Evolutionary conservation across 768 basidiomycete species (phyloP), one percentile per base, ranked within the genome.

Genomic region (Ramaria sp.): DNA sequence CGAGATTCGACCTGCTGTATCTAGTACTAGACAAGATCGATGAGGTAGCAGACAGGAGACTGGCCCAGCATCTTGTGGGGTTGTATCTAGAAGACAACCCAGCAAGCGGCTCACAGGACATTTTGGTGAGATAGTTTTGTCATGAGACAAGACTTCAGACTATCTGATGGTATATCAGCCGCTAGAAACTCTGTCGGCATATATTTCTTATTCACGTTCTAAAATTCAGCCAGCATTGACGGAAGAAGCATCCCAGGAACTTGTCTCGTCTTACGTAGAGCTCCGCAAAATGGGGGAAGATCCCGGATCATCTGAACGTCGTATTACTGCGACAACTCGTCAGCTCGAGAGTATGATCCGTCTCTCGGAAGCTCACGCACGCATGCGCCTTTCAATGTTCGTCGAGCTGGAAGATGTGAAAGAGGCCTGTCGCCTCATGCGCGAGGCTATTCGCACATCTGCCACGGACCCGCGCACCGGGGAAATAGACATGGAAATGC

Each of bases 341-440:
- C 95, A 99, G 69, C 81, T 99, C 15, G 96, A 99, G 71, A 88
- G 86, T 63, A 90, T 99, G 83, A 96, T 99, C 65, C 87, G 94
- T 5, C 81, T 99, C 27, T 86, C 88, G 0, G 96, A 99, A 71
- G 96, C 88, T 0, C 96, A 99, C 67, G 94, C 96, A 4, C 80
- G 94, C 33, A 97, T 98, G 96, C 81, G 93, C 0, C 87, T 96
- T 69, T 87, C 86, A 19, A 76, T 83, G n/a, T 78, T 79, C 53
- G 95, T 99, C 39, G 90, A 94, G 65, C 71, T 89, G 46, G 71
- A 75, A 54, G 96, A 98, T 65, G 96, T 98, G 31, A 75, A 78
- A 60, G 96, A 98, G 69, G 93, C 95, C 0, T 83, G 79, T 65
- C 78, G 96, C n/a, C 79, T 99, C 63, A 98, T 99, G 86, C 83